Evolutionary conservation across 1,139 yeast species (phyloP), one percentile per base, ranked within the genome.

Genomic region (Saccharomyces hybrid): DNA sequence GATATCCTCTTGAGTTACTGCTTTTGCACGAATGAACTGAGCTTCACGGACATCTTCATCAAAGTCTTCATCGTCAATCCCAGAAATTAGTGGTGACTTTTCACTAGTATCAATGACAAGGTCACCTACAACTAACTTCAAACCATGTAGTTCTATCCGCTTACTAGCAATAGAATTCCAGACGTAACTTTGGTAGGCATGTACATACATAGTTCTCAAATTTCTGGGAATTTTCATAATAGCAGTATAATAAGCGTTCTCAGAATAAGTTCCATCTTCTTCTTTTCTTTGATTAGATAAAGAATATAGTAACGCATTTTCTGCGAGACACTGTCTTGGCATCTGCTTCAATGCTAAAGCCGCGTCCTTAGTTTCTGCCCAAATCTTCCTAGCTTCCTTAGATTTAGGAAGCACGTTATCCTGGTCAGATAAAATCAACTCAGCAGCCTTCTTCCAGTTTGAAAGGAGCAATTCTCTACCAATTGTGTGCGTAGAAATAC

Each of bases 111-210:
- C 80, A 25, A 84, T 28, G 1, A 91, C 89, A 61, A 95, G 76
- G 68, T 95, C 99, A 26, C 99, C 99, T 48, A 76, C 85, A 54
- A 86, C 84, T 28, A 87, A 81, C 32, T 78, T 71, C 59, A 81
- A 66, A 0, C 98, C 98, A 71, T 78, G 85, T 55, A 83, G 69
- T 63, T 81, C 82, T 52, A 90, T 76, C 67, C 99, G 79, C 63
- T 81, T 82, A 54, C 95, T 86, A 0, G 91, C 95, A 25, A 86
- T 96, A 56, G 78, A 69, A 67, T 95, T 95, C 99, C 99, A 95
- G 47, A 95, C 80, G 65, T 85, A 93, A 59, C 97, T 89, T 72
- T 95, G 99, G 69, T 95, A 95, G 2, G 99, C 96, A 72, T 95
- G 99, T 2, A 86, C 96, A 68, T 95, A 95, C 95, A 95, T 93